Evolutionary conservation across 495 filamentous ascomycete species (phyloP).

Genomic region (Tetracladium setigerum): DNA sequence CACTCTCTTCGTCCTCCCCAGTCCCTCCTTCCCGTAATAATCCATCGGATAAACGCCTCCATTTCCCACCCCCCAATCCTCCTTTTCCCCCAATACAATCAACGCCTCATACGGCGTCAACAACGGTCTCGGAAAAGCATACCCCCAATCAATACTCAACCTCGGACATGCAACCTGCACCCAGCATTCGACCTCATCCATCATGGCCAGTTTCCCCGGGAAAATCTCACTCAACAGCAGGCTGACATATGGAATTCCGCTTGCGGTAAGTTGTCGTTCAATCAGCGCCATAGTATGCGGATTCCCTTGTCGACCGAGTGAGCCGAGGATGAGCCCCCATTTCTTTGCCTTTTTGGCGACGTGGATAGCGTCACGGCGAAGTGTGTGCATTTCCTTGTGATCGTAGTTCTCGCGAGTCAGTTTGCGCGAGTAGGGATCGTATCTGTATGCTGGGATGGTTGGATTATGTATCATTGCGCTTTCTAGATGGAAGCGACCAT

Average conservation of each 20-base stretch:
- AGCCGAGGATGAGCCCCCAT: slow-evolving; percentile 92
- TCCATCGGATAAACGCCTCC: slow-evolving; percentile 92
- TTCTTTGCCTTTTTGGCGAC: slow-evolving; percentile 67
- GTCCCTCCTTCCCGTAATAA: slow-evolving; percentile 87
- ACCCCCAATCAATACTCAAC: slow-evolving; percentile 97
- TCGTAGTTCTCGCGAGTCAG: slow-evolving; percentile 85
- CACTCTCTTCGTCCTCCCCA: slow-evolving; percentile 50
- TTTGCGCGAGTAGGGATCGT: slow-evolving; percentile 91
- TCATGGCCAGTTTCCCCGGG: slow-evolving; percentile 85
- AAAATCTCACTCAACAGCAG: slow-evolving; percentile 90
- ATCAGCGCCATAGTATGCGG: slow-evolving; percentile 85
- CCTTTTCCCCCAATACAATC: slow-evolving; percentile 68
- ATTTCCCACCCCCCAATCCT: slow-evolving; percentile 65
- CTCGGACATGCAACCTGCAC: slow-evolving; percentile 95
- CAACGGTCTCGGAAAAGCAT: slow-evolving; percentile 83
- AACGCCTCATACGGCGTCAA: slow-evolving; percentile 93
- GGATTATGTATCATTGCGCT: slow-evolving; percentile 99
- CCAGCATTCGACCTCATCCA: slow-evolving; percentile 92
- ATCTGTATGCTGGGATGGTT: slow-evolving; percentile 79
- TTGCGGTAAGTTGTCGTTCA: slow-evolving; percentile 59
- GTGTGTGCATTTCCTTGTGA: slow-evolving; percentile 78
- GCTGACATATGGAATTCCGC: slow-evolving; percentile 71
- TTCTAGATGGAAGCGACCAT: slow-evolving; percentile 95
- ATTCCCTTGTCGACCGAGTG: slow-evolving; percentile 90
- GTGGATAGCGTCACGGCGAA: slow-evolving; percentile 70